phyloP scores from a whole-genome alignment of 371 early-diverging fungal species.

The Mucor velutinosus region DNA sequence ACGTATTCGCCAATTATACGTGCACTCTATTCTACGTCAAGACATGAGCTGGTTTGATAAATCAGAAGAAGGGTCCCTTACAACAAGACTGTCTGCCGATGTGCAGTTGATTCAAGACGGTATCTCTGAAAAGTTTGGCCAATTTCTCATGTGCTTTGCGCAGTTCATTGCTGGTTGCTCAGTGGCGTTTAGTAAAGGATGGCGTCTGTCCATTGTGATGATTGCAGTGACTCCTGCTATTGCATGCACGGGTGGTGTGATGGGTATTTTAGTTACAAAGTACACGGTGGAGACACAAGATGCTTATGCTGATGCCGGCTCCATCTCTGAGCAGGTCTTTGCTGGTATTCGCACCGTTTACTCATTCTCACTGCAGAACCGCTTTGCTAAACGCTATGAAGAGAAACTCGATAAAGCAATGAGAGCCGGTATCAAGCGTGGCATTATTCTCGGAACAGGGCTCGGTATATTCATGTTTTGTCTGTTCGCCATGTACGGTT shows the following conservation, averaged over 20 bases:
- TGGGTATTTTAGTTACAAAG: constrained; percentile 70
- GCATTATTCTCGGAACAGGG: constrained; percentile 54
- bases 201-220: constrained; percentile 80
- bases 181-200: constrained; percentile 83
- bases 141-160: constrained; percentile 63
- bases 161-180: constrained; percentile 84
- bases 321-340: constrained; percentile 67
- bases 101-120: constrained; percentile 82
- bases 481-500: constrained; percentile 66
- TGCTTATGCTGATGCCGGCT: constrained; percentile 48
- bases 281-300: constrained; percentile 41
- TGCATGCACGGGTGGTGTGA: constrained; percentile 48
- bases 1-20: constrained; percentile 52
- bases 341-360: constrained; percentile 86
- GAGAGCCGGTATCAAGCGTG: constrained; percentile 60
- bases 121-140: constrained; percentile 81
- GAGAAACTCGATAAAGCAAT: constrained; percentile 56
- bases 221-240: constrained; percentile 69
- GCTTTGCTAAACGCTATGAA: constrained; percentile 67
- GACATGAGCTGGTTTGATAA: constrained; percentile 92
- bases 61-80: constrained; percentile 64
- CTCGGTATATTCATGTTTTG: constrained; percentile 66
- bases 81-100: constrained; percentile 77
- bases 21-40: constrained; percentile 81
- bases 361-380: constrained; percentile 79